These are phyloP conservation scores for Fusarium subglutinans DNA, from an alignment of 2,329 filamentous ascomycete species.

Conservation along the genomic window DNA sequence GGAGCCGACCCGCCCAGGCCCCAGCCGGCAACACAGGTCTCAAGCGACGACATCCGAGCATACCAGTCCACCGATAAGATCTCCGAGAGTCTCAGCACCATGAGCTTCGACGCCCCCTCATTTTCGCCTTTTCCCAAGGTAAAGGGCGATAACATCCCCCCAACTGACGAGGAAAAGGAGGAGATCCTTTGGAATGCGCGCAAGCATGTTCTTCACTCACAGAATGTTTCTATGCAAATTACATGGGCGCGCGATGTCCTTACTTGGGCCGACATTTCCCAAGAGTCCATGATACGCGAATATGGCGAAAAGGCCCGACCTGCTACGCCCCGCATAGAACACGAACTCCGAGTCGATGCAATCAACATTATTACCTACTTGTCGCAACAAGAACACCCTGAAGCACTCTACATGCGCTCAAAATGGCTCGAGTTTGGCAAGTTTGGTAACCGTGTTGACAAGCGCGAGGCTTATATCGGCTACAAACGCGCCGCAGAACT, in stretches of 20 bases:
- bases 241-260: constrained; percentile 96
- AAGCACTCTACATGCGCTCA: constrained; percentile 91
- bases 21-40: constrained; percentile 46
- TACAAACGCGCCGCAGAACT: constrained; percentile 88
- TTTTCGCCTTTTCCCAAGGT: constrained; percentile 94
- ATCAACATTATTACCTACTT: constrained; percentile 92
- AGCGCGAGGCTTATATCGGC: constrained; percentile 89
- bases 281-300: constrained; percentile 78
- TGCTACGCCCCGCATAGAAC: constrained; percentile 85
- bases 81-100: constrained; percentile 50
- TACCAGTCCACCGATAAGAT: constrained; percentile 51
- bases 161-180: constrained; percentile 94
- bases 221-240: constrained; percentile 95
- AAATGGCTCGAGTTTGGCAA: constrained; percentile 99
- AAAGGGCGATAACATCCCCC: constrained; percentile 86
- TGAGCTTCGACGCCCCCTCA: constrained; percentile 71
- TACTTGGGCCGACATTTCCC: constrained; percentile 84
- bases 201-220: constrained; percentile 85
- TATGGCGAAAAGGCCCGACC: constrained; percentile 64
- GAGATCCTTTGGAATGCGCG: constrained; percentile 87
- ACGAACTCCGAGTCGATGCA: constrained; percentile 86
- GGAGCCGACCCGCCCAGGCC: constrained; percentile 43
- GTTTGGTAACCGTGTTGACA: constrained; percentile 89
- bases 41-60: constrained; percentile 50
- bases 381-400: constrained; percentile 89